Base-by-base conservation (phyloP, 2,329 filamentous ascomycete genomes). In the Fusarium chlamydosporum region DNA sequence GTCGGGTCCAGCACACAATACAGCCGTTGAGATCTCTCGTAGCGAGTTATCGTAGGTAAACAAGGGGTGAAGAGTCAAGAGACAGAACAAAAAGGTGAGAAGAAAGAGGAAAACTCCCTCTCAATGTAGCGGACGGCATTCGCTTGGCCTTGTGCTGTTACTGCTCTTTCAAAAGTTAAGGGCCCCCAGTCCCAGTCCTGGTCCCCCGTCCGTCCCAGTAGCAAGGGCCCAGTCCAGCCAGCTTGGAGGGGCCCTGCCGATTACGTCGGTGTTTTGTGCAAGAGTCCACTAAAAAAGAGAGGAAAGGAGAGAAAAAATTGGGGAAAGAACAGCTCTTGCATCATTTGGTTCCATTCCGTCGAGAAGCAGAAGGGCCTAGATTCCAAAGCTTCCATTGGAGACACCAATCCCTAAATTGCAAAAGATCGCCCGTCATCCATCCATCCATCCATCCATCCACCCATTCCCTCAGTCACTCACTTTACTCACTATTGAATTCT, bases 191-290 rank as follows among this genome's bases (percentile, higher is more conserved):
- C 20, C 27, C 16, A 26, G 16, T 43, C 26, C 26, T 16, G 11
- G 41, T 29, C 16, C 33, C 51, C 29, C 35, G 42, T 52, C 37
- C 29, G 56, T 48, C 43, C 60, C 48, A 48, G 61, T 53, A 20
- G n/a, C 47, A 42, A 50, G 47, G 55, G 26, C 56, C 38, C 48
- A 33, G 33, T 55, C 54, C 50, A 45, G 40, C 43, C 37, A 45
- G 40, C 43, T 33, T 60, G 55, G 61, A 66, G 55, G 48, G 61
- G 53, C 56, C 62, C 53, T 70, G 55, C 63, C 67, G 51, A 70
- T 70, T 70, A 70, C 67, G 67, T 70, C 67, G 67, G 53, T 65
- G 67, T 65, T 67, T 55, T 65, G 63, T 53, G 62, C 58, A 42
- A 56, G 34, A 70, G 51, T 31, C 48, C 63, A 70, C 66, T 53